phyloP scores from a whole-genome alignment of 495 filamentous ascomycete genomes.

The Parmelia sp. region DNA sequence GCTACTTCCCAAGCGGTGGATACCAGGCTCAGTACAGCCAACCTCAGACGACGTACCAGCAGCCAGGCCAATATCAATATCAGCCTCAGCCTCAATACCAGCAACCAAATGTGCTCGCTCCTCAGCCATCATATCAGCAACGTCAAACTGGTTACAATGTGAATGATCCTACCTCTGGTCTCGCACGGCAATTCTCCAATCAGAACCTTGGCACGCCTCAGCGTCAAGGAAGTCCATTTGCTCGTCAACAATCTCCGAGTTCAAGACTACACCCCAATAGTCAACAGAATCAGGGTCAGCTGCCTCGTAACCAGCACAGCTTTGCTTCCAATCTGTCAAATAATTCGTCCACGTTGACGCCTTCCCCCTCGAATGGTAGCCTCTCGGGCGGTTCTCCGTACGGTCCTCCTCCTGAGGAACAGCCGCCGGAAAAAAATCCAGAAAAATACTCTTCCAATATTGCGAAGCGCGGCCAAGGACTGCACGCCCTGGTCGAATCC shows the following conservation, averaged over 20 bases:
- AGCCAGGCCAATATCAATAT: slow-evolving; percentile 60
- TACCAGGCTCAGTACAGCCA: slow-evolving; percentile 52
- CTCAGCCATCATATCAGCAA: slow-evolving; percentile 32
- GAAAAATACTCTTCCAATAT: slow-evolving; percentile 74
- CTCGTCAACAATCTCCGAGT: slow-evolving; percentile 61
- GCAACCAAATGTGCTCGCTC: slow-evolving; percentile 21
- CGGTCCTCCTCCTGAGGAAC: slow-evolving; percentile 38
- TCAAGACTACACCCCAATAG: slow-evolving; percentile 66
- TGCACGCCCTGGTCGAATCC: slow-evolving; percentile 56
- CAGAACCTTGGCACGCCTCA: slow-evolving; percentile 77
- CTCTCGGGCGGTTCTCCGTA: slow-evolving; percentile 29
- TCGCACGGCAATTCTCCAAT: slow-evolving; percentile 94
- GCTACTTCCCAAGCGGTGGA: slow-evolving; percentile 50
- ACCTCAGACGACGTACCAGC: slow-evolving; percentile 39
- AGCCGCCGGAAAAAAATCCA: slow-evolving; percentile 62
- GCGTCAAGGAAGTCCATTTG: slow-evolving; percentile 59
- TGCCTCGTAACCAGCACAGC: slow-evolving; percentile 42
- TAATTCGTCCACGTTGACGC: slow-evolving; percentile 41
- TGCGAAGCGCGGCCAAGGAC: slow-evolving; percentile 63
- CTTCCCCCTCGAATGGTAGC: slow-evolving; percentile 56
- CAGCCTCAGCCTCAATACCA: slow-evolving; percentile 41
- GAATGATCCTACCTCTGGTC: slow-evolving; percentile 65
- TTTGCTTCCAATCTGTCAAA: slow-evolving; percentile 37
- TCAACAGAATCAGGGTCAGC: slow-evolving; percentile 52
- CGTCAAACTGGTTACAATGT: slow-evolving; percentile 36